Evolutionary conservation across 805 yeast species (phyloP).

Genomic region (Candida saitoana): DNA sequence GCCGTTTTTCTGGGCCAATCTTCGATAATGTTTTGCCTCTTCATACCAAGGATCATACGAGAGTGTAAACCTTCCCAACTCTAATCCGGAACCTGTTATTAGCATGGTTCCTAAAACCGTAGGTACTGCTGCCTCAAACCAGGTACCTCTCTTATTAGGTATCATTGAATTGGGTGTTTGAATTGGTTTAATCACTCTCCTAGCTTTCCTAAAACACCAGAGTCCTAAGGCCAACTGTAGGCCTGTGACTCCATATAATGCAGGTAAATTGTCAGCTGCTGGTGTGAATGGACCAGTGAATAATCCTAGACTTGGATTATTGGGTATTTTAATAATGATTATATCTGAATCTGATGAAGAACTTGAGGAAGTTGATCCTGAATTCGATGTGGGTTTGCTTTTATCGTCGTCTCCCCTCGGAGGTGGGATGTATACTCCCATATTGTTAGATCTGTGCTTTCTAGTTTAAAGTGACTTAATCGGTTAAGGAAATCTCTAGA

Average conservation of each 20-base stretch:
- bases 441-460: conserved; percentile 6
- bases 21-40: conserved; percentile 56
- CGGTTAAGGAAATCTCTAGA: too few relatives aligned
- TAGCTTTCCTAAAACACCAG: conserved; percentile 16
- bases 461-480: too few relatives aligned
- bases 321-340: conserved; percentile 17
- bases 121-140: conserved; percentile 10
- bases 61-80: conserved; percentile 45
- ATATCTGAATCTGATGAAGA: conserved; percentile 8
- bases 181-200: conserved; percentile 6
- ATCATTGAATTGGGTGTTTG: conserved; percentile 4
- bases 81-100: conserved; percentile 54
- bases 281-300: conserved; percentile 74
- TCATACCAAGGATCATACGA: conserved; percentile 68
- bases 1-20: conserved; percentile 46
- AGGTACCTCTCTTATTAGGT: conserved; percentile 7
- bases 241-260: conserved; percentile 49
- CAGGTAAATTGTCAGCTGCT: conserved; percentile 59
- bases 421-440: conserved; percentile 38
- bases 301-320: conserved; percentile 56
- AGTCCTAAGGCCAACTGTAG: conserved; percentile 52
- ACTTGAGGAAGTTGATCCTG: conserved; percentile 5
- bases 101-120: conserved; percentile 41
- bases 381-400: not conserved
- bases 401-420: conserved; percentile 15